phyloP scores from a whole-genome alignment of 257 asterid species.

The Galeopsis tetrahit region DNA sequence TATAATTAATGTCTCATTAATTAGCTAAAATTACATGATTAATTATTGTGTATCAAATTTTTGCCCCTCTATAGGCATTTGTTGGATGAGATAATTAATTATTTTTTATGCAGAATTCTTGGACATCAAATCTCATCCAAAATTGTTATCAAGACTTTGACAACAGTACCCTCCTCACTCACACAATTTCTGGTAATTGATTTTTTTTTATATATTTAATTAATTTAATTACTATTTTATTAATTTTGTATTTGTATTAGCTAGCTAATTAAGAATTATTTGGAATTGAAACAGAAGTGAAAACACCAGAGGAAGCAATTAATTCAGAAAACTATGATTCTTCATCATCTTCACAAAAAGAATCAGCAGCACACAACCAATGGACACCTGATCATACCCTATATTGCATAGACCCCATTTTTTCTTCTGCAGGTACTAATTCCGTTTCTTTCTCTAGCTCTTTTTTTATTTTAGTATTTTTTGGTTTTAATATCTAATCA shows the following conservation, averaged over 20 bases:
- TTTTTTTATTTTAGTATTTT: conserved; percentile 5
- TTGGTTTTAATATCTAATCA: conserved; percentile 7
- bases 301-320: conserved; percentile 48
- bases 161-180: conserved; percentile 38
- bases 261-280: too few relatives aligned
- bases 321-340: conserved; percentile 48
- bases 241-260: too few relatives aligned
- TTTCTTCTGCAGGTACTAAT: conserved; percentile 48
- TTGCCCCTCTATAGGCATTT: neutral
- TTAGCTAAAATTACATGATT: too few relatives aligned
- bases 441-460: neutral
- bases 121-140: conserved; percentile 43
- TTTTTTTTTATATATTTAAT: neutral
- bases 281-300: conserved; percentile 36
- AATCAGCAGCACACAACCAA: conserved; percentile 23
- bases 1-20: too few relatives aligned
- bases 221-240: too few relatives aligned
- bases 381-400: conserved; percentile 47
- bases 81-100: neutral
- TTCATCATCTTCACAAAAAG: conserved; percentile 51
- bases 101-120: conserved; percentile 39
- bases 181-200: conserved; percentile 28
- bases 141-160: conserved; percentile 45
- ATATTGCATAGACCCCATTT: conserved; percentile 46
- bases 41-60: too few relatives aligned